Evolutionary conservation across 176 grass and related monocot species (phyloP).

Genomic region (Lolium perenne): DNA sequence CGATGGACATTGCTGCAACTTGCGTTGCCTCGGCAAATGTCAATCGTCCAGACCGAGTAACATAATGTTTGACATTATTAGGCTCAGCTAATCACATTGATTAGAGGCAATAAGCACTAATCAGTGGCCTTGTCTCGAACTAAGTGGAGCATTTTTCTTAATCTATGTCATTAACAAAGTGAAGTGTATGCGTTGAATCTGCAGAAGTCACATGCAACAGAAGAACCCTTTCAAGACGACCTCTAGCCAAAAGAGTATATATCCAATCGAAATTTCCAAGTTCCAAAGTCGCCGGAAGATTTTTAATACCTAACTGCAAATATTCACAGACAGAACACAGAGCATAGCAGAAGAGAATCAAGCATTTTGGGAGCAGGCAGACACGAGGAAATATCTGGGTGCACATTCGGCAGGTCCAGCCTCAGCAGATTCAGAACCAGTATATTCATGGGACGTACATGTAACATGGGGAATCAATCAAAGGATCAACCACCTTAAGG

Average conservation of each 20-base stretch:
- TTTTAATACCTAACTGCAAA: background rate
- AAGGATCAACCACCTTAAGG: slow-evolving; percentile 49
- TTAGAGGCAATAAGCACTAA: background rate
- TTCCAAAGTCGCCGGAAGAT: too few species aligned
- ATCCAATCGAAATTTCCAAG: too few species aligned
- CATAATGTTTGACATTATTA: too few species aligned
- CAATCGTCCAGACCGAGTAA: too few species aligned
- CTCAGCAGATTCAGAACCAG: slow-evolving; percentile 38
- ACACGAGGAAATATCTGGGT: background rate
- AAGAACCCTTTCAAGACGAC: slow-evolving; percentile 1
- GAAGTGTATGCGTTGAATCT: slow-evolving; percentile 41
- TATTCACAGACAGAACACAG: background rate
- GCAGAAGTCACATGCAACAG: slow-evolving; percentile 36
- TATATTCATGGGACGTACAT: slow-evolving; percentile 32
- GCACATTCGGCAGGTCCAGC: background rate
- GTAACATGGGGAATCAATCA: slow-evolving; percentile 45
- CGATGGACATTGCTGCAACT: background rate
- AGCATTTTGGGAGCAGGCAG: slow-evolving; percentile 18
- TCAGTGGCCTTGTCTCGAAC: background rate
- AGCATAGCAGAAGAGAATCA: background rate
- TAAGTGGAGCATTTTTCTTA: slow-evolving; percentile 12
- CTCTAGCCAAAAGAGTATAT: background rate
- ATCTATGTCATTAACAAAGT: background rate
- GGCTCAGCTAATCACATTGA: background rate
- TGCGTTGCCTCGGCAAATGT: too few species aligned